Evolutionary conservation across 306 rosid species (phyloP).

Genomic region (Vigna trinervia): DNA sequence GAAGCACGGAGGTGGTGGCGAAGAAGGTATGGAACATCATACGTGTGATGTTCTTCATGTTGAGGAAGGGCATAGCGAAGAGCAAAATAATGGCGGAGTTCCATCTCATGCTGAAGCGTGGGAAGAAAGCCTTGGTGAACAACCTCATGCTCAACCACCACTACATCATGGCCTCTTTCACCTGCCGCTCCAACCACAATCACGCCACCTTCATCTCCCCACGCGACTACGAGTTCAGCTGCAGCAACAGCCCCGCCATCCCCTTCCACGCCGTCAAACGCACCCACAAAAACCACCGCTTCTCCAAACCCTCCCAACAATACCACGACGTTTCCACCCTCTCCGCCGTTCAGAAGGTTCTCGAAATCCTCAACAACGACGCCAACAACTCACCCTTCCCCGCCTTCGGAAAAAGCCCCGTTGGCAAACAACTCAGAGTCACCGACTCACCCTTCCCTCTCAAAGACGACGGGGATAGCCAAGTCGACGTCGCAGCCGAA

Average conservation of each 20-base stretch:
- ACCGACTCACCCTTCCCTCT: slow-evolving; percentile 91
- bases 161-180: slow-evolving; percentile 47
- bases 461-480: slow-evolving; percentile 64
- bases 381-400: slow-evolving; percentile 46
- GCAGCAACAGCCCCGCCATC: slow-evolving; percentile 80
- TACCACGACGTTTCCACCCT: slow-evolving; percentile 63
- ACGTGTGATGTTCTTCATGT: slow-evolving; percentile 65
- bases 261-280: slow-evolving; percentile 46
- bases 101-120: slow-evolving; percentile 65
- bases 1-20: slow-evolving; percentile 52
- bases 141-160: slow-evolving; percentile 60
- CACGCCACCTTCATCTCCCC: slow-evolving; percentile 66
- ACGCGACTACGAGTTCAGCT: slow-evolving; percentile 88
- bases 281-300: slow-evolving; percentile 29
- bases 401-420: slow-evolving; percentile 81
- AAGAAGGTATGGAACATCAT: slow-evolving; percentile 79
- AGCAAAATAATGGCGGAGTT: slow-evolving; percentile 66
- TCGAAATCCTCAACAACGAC: slow-evolving; percentile 59
- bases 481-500: slow-evolving; percentile 76
- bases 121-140: slow-evolving; percentile 67
- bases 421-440: slow-evolving; percentile 71
- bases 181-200: slow-evolving; percentile 61
- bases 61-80: slow-evolving; percentile 74
- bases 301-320: slow-evolving; percentile 45
- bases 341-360: slow-evolving; percentile 64